A percentile compares a stretch with the other conserved stretches of the same genome.
Conservation (phyloP, 148 eudicot genomes). For the Vaccinium macrocarpon region DNA sequence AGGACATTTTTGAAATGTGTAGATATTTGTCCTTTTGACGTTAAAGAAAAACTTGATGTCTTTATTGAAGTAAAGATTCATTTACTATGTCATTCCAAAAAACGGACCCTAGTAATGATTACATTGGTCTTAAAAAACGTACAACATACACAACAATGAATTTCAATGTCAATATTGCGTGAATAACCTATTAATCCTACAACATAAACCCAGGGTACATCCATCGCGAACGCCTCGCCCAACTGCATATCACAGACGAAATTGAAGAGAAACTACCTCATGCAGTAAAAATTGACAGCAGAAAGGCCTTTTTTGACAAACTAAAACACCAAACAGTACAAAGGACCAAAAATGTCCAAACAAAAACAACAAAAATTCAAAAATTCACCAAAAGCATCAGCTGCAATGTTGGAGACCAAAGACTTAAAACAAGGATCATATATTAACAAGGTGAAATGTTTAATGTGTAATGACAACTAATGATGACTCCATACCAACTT, state of each 20-base stretch:
- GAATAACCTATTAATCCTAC: not conserved
- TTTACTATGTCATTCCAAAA: too few species aligned
- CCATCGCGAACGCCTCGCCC: not conserved
- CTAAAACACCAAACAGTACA: not conserved
- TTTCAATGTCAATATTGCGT: too few species aligned
- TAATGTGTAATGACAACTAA: not conserved
- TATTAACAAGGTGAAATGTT: conserved; percentile 2
- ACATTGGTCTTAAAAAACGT: not conserved
- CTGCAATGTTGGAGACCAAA: too few species aligned
- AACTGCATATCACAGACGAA: not conserved
- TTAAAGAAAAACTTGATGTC: too few species aligned
- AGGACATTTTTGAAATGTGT: too few species aligned
- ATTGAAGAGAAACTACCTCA: not conserved
- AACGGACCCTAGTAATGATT: too few species aligned
- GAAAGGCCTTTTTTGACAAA: too few species aligned
- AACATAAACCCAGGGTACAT: not conserved
- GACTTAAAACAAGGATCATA: not conserved
- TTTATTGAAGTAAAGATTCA: too few species aligned
- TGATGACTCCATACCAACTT: not conserved
- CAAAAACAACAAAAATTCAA: too few species aligned
- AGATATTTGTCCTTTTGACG: too few species aligned
- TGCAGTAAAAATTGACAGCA: not conserved
- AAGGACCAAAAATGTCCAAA: not conserved
- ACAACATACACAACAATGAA: not conserved
- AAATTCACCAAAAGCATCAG: too few species aligned